A percentile compares a stretch with the other conserved stretches of the same genome.
phyloP scores from a whole-genome alignment of 1,284 basidiomycete species.

The Schizophyllum amplum region DNA sequence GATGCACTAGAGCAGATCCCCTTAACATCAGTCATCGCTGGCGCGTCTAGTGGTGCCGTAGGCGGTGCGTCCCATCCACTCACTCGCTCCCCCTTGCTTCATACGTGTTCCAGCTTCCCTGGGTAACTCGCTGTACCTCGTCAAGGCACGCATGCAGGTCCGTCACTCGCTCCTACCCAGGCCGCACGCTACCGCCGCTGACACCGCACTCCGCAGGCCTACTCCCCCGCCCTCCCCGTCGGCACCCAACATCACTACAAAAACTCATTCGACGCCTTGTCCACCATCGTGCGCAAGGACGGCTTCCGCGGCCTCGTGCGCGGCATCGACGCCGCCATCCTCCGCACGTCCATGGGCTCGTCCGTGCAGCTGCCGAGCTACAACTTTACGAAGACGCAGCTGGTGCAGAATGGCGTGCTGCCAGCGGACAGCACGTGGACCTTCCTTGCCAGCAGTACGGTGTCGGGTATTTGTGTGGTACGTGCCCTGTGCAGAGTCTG shows the following conservation, averaged over 20 bases:
- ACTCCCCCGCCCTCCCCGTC: slow-evolving; percentile 89
- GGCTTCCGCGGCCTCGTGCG: slow-evolving; percentile 75
- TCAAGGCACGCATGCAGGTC: slow-evolving; percentile 97
- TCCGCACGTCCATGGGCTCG: slow-evolving; percentile 91
- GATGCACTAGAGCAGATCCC: slow-evolving; percentile 59
- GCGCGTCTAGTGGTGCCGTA: slow-evolving; percentile 83
- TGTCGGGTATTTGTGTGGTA: slow-evolving; percentile 91
- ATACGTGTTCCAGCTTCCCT: slow-evolving; percentile 56
- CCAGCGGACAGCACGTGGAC: slow-evolving; percentile 77
- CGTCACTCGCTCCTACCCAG: slow-evolving; percentile 11
- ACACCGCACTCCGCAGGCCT: slow-evolving; percentile 47
- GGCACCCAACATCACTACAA: slow-evolving; percentile 92
- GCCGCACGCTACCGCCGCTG: not conserved
- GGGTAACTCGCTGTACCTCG: slow-evolving; percentile 92
- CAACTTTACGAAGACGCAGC: slow-evolving; percentile 81
- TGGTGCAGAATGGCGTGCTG: slow-evolving; percentile 58
- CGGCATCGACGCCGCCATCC: slow-evolving; percentile 89
- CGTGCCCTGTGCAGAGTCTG: slow-evolving; percentile 26
- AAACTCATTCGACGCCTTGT: slow-evolving; percentile 73
- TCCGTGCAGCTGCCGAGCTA: slow-evolving; percentile 94
- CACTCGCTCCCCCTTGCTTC: slow-evolving; percentile 2
- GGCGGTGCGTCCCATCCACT: slow-evolving; percentile 54
- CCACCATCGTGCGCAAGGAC: slow-evolving; percentile 75
- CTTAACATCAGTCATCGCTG: slow-evolving; percentile 73
- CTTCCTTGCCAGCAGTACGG: slow-evolving; percentile 80